Percentiles rank a stretch among this genome's conserved stretches.
Evolutionary conservation across 2,329 filamentous ascomycete species (phyloP).

Genomic region (Bipolaris gigantea): DNA sequence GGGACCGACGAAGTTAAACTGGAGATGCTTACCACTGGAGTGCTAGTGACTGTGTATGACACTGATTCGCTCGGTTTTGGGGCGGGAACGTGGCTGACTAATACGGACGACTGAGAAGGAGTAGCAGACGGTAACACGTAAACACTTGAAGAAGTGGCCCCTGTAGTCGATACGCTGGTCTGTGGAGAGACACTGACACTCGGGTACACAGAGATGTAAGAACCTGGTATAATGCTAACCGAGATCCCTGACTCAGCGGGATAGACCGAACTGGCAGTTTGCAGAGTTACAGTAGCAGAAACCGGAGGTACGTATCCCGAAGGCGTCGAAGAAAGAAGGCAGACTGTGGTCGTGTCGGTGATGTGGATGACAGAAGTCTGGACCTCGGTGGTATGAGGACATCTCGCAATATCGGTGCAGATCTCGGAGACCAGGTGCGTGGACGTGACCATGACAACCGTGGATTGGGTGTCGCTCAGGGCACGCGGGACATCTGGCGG

Average conservation of each 20-base stretch:
- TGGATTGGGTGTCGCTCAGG: slow-evolving; percentile 35
- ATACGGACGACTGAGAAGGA: neutral
- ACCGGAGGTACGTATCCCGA: slow-evolving; percentile 15
- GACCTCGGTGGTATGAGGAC: slow-evolving; percentile 41
- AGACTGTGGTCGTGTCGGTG: slow-evolving; percentile 49
- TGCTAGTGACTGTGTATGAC: neutral
- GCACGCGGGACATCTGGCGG: slow-evolving; percentile 16
- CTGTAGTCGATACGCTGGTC: slow-evolving; percentile 8
- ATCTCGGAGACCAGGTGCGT: slow-evolving; percentile 47
- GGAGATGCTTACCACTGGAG: neutral
- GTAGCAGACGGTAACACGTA: neutral
- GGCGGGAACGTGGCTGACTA: slow-evolving; percentile 3
- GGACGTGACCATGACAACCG: slow-evolving; percentile 45
- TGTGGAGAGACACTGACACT: slow-evolving; percentile 8
- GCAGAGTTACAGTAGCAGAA: slow-evolving; percentile 5
- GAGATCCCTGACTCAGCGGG: slow-evolving; percentile 4
- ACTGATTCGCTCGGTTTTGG: slow-evolving; percentile 8
- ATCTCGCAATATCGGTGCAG: slow-evolving; percentile 39
- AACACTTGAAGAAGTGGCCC: neutral
- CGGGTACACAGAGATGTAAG: slow-evolving; percentile 6
- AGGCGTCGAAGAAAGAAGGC: slow-evolving; percentile 33
- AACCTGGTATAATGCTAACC: slow-evolving; percentile 12
- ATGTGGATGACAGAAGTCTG: slow-evolving; percentile 45
- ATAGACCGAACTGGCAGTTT: slow-evolving; percentile 9
- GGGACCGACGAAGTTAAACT: slow-evolving; percentile 1